These are phyloP conservation scores for Cinnamomum chago DNA, from an alignment of 164 flowering plant species.

Conservation along the genomic window DNA sequence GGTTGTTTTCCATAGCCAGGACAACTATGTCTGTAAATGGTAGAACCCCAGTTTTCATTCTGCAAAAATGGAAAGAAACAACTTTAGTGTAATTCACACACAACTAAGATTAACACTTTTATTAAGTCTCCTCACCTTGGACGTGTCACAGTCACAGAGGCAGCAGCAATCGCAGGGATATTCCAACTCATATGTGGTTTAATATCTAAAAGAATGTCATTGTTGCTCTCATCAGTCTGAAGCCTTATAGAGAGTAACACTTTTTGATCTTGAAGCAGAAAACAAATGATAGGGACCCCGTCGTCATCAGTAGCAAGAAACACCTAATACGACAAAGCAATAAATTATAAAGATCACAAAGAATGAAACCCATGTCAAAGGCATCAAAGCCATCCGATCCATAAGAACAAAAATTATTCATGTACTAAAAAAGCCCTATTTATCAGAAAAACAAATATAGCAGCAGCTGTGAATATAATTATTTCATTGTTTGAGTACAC, in stretches of 20 bases:
- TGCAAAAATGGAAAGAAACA: conserved; percentile 27
- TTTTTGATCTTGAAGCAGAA: conserved; percentile 83
- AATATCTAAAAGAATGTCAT: conserved; percentile 63
- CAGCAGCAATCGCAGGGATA: conserved; percentile 78
- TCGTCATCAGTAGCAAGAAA: conserved; percentile 89
- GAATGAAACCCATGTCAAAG: background rate
- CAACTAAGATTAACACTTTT: background rate
- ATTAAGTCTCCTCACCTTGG: conserved; percentile 45
- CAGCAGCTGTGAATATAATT: too few relatives aligned
- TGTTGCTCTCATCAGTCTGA: conserved; percentile 56
- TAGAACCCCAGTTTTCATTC: conserved; percentile 60
- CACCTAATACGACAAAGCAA: conserved; percentile 41
- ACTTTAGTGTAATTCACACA: background rate
- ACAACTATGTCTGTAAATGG: conserved; percentile 70
- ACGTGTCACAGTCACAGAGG: conserved; percentile 80
- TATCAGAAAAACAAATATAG: too few relatives aligned
- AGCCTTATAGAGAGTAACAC: conserved; percentile 67
- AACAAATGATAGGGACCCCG: conserved; percentile 74
- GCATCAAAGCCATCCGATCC: background rate
- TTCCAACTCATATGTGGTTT: conserved; percentile 87
- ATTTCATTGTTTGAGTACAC: too few relatives aligned
- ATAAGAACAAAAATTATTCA: background rate
- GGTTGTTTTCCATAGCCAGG: conserved; percentile 62
- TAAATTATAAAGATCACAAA: background rate
- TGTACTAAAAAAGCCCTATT: background rate